These are phyloP conservation scores for Epithemia pelagica DNA, from an alignment of 108 stramenopile species.

Conservation along the genomic window DNA sequence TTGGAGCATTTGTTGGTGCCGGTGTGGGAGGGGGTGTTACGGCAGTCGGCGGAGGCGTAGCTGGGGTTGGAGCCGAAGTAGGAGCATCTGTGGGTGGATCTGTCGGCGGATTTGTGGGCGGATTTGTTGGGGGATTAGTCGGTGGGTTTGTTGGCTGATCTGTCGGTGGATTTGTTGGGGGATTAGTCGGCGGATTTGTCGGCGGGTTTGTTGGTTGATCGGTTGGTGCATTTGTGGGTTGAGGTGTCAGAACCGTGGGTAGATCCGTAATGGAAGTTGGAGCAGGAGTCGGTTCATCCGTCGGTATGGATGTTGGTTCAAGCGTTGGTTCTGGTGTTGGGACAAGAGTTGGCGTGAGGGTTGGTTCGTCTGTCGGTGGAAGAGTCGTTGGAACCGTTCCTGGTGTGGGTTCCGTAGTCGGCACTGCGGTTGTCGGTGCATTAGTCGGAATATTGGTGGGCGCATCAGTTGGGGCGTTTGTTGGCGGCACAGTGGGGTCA, in stretches of 20 bases:
- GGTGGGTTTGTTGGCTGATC: conserved; percentile 2
- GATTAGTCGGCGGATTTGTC: neutral
- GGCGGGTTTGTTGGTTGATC: neutral
- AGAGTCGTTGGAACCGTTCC: neutral
- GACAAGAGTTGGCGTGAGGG: neutral
- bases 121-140: neutral
- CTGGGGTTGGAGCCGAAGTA: conserved; percentile 4
- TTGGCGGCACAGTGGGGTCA: conserved; percentile 2
- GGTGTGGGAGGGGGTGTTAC: conserved; percentile 12
- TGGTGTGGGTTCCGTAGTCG: neutral
- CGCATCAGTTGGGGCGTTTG: neutral
- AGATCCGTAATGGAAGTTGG: neutral
- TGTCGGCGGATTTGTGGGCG: conserved; percentile 1
- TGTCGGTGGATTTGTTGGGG: neutral
- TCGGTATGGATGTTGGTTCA: neutral
- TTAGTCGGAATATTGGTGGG: neutral
- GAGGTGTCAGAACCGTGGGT: neutral
- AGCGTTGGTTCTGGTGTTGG: neutral
- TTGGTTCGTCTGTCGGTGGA: too few species aligned
- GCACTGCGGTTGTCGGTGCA: neutral
- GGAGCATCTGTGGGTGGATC: neutral
- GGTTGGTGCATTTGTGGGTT: conserved; percentile 6
- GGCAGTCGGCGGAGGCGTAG: conserved; percentile 1
- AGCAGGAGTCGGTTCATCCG: neutral
- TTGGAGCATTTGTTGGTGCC: neutral